Evolutionary conservation across 305 asterid species (phyloP).

Genomic region (Caryopteris hybrid): DNA sequence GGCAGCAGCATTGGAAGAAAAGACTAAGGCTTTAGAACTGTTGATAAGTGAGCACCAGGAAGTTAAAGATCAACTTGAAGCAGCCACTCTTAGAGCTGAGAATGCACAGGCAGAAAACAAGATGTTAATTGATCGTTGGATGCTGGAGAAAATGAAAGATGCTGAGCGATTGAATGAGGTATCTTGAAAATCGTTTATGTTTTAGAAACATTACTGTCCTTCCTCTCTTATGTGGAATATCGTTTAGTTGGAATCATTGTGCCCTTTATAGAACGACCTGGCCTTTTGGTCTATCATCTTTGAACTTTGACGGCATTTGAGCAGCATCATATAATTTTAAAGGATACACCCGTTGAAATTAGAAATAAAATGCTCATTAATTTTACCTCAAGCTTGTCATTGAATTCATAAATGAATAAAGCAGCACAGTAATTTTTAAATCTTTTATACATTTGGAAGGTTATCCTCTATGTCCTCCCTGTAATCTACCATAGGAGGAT

Average conservation of each 20-base stretch:
- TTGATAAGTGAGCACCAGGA: slow-evolving; percentile 75
- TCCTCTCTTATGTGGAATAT: slow-evolving; percentile 11
- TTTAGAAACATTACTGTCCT: not conserved
- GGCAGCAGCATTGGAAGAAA: slow-evolving; percentile 59
- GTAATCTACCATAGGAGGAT: not conserved
- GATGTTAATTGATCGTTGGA: slow-evolving; percentile 81
- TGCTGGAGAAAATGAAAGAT: slow-evolving; percentile 88
- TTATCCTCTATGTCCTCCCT: not conserved
- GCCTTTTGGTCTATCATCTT: not conserved
- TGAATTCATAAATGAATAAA: not conserved
- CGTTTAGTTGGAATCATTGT: not conserved
- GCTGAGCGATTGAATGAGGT: slow-evolving; percentile 96
- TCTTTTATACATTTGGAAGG: not conserved
- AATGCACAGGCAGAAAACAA: slow-evolving; percentile 78
- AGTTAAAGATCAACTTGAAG: slow-evolving; percentile 61
- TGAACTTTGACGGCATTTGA: not conserved
- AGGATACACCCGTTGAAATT: not conserved
- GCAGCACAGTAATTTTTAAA: not conserved
- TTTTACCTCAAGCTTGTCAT: not conserved
- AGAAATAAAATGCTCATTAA: not conserved
- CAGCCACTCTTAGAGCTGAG: slow-evolving; percentile 51
- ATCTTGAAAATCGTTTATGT: not conserved
- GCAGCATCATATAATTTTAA: not conserved
- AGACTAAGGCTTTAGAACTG: slow-evolving; percentile 76
- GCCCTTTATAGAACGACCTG: slow-evolving; percentile 2